Evolutionary conservation across 2,329 filamentous ascomycete species (phyloP).

Genomic region (Penicillium sp.): DNA sequence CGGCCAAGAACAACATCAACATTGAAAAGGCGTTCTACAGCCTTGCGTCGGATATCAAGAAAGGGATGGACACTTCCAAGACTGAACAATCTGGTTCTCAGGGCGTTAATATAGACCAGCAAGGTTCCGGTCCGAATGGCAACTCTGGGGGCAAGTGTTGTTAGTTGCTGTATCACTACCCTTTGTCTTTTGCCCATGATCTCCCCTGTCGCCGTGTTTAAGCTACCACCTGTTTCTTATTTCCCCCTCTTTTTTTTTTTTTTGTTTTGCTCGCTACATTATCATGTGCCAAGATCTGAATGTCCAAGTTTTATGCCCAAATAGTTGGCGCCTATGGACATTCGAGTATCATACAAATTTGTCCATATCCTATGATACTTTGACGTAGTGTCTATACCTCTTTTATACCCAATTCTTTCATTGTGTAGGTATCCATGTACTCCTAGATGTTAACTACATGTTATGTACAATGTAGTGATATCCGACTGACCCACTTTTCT

Average conservation of each 20-base stretch:
- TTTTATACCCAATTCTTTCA: too few species aligned
- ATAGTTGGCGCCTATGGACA: slow-evolving; percentile 18
- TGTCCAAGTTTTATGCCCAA: slow-evolving; percentile 17
- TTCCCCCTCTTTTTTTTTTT: slow-evolving; percentile 5
- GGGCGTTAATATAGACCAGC: slow-evolving; percentile 69
- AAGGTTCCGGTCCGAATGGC: slow-evolving; percentile 52
- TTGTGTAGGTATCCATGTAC: too few species aligned
- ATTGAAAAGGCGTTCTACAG: slow-evolving; percentile 98
- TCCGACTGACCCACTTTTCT: slow-evolving; percentile 3
- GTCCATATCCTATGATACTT: slow-evolving; percentile 23
- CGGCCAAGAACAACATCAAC: slow-evolving; percentile 99
- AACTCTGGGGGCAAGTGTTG: slow-evolving; percentile 72
- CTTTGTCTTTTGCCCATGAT: background rate
- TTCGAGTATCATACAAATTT: slow-evolving; percentile 23
- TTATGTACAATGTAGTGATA: background rate
- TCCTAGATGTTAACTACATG: too few species aligned
- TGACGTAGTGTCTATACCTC: background rate
- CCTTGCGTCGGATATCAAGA: slow-evolving; percentile 96
- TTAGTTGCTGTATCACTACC: slow-evolving; percentile 47
- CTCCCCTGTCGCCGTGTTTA: background rate
- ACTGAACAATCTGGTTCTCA: slow-evolving; percentile 61
- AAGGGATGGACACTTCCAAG: slow-evolving; percentile 90
- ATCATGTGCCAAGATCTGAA: slow-evolving; percentile 27
- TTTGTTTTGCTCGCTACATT: slow-evolving; percentile 19
- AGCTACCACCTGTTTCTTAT: background rate